Evolutionary conservation across 2,329 filamentous ascomycete species (phyloP).

Genomic region (Setomelanomma holmii): DNA sequence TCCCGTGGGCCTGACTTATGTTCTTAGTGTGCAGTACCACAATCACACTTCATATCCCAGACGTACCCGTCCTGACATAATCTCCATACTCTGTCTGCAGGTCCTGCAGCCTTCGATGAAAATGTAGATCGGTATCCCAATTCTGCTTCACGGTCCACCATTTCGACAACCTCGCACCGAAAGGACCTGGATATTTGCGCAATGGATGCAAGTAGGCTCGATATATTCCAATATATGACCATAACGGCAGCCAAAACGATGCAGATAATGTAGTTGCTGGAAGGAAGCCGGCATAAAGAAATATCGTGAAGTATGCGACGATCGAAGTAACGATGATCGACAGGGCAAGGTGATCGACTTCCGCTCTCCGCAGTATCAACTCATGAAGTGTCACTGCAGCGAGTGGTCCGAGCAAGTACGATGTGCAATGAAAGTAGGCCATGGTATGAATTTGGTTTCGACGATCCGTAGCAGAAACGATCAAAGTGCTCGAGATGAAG

Average conservation of each 20-base stretch:
- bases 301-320: constrained; percentile 15
- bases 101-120: constrained; percentile 23
- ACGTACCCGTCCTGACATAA: constrained; percentile 32
- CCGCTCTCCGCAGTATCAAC: constrained; percentile 20
- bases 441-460: too few species aligned
- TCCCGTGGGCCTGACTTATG: constrained; percentile 29
- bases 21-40: constrained; percentile 7
- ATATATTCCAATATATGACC: constrained; percentile 28
- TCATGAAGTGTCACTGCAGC: too few species aligned
- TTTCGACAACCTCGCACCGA: constrained; percentile 29
- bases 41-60: neutral
- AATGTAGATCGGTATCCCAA: constrained; percentile 20
- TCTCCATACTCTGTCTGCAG: constrained; percentile 33
- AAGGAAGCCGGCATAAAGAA: constrained; percentile 12
- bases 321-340: constrained; percentile 14
- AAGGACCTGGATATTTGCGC: constrained; percentile 27
- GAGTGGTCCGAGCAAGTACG: too few species aligned
- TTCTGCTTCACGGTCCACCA: constrained; percentile 31
- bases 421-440: too few species aligned
- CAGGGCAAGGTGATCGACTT: constrained; percentile 24
- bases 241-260: constrained; percentile 26
- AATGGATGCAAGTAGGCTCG: constrained; percentile 35
- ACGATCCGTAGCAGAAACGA: too few species aligned
- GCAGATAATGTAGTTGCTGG: constrained; percentile 13
- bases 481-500: too few species aligned